These are phyloP conservation scores for Castanea mollissima DNA, from an alignment of 306 rosid genomes.

Conservation along the genomic window DNA sequence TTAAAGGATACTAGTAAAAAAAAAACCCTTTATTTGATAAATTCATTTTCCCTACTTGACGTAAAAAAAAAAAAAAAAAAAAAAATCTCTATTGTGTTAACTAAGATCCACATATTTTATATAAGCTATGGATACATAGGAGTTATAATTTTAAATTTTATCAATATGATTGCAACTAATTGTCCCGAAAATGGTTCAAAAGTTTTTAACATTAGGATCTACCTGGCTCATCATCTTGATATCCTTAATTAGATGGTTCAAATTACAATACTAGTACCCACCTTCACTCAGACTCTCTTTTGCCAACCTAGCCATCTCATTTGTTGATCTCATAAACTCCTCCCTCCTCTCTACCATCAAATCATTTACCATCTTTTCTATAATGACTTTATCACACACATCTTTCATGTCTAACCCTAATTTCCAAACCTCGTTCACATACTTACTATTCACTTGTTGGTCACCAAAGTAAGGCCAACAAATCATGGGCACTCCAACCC, in stretches of 20 bases:
- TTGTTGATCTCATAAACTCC: conserved; percentile 16
- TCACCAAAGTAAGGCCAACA: conserved; percentile 32
- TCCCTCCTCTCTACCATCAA: conserved; percentile 23
- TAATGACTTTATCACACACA: conserved; percentile 7
- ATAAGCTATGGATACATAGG: no score
- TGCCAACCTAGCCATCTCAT: conserved; percentile 17
- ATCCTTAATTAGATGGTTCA: conserved; percentile 20
- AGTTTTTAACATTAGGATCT: no score
- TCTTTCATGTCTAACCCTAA: conserved; percentile 43
- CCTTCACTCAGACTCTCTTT: conserved; percentile 17
- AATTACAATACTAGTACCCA: conserved; percentile 25
- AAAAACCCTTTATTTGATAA: no score
- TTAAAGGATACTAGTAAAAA: no score
- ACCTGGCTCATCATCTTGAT: neutral
- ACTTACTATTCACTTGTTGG: conserved; percentile 29
- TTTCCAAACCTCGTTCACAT: conserved; percentile 34
- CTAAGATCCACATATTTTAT: no score
- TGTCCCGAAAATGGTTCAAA: no score
- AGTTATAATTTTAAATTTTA: no score
- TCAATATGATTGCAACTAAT: no score
- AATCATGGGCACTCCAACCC: conserved; percentile 9
- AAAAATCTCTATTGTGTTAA: no score
- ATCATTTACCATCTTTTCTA: conserved; percentile 29
- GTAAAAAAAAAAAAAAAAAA: no score
- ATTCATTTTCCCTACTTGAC: no score